Evolutionary conservation across 1,284 basidiomycete genomes (phyloP), one percentile per base, ranked within the genome.

Genomic region (Blastosporella zonata): DNA sequence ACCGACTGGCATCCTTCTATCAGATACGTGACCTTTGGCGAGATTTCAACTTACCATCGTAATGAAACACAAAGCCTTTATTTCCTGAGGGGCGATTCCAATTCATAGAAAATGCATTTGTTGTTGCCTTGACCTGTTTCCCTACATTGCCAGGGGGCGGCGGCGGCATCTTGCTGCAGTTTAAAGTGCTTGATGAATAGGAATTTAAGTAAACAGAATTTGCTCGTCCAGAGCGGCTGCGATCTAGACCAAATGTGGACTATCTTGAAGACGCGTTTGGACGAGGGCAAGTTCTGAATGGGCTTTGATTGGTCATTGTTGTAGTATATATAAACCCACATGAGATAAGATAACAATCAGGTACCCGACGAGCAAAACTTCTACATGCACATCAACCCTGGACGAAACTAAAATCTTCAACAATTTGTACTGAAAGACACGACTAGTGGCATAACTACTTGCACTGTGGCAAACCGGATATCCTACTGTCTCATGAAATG

Each of bases 51-150:
- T 20, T 53, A 64, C 62, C 58, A 39, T 64, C 62, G 22, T 63
- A 64, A 10, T 63, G 63, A 21, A 55, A 57, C 0, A 63, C 58
- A 15, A 47, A 50, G 1, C 54, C 52, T 7, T 12, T 43, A 6
- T 48, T 49, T 6, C 25, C 31, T 29, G 46, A 20, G 18, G 49
- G 46, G 6, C 45, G 42, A 0, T 50, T 44, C 56, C 61, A 61
- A 4, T 43, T 44, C 29, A 63, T 42, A 28, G 56, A 48, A 23
- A 59, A 63, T 15, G 59, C 59, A 34, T 63, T 63, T 2, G 60
- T 61, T 12, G 41, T 35, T 2, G 56, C 61, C 3, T 18, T 12
- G 12, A 62, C 38, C 21, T 23, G 28, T 33, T 15, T 43, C 7
- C 54, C 58, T 8, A 29, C 43, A 1, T 31, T 49, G 44, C 55